Evolutionary conservation across 495 filamentous ascomycete species (phyloP), one percentile per base, ranked within the genome.

Genomic region (Rusavskia elegans): DNA sequence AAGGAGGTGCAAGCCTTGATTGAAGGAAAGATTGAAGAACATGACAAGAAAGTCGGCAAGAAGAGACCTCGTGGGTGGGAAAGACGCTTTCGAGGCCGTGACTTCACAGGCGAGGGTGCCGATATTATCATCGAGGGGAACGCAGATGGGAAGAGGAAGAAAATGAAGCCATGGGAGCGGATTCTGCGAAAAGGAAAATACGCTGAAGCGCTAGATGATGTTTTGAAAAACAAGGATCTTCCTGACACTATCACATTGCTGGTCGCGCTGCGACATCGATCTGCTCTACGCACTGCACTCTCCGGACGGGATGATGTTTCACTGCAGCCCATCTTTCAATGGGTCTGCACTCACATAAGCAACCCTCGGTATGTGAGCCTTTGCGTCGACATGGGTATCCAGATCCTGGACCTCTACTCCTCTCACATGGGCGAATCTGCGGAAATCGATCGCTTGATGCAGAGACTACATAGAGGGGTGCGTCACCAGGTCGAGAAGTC

Each of bases 71-170:
- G 76, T 25, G 83, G 81, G 1, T 77, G 75, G 67, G 81, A 85
- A 53, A 81, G 82, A 64, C 76, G 77, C 41, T 63, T 80, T 36
- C 79, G 87, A 59, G 83, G 87, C 16, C 79, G 85, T 50, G 86
- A 95, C 54, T 83, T 88, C 59, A 76, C 84, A 32, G 89, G 89
- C 53, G 89, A 96, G 61, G 83, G 80, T 32, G 83, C 81, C 10
- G 89, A 95, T 57, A 84, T 95, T 36, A 76, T 96, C 60, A 87
- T 96, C 57, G 79, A 87, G 51, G 82, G 77, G n/a, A 82, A 83
- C 57, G 73, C 81, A 17, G 64, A 68, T 27, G 70, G 71, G 53
- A 65, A 64, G 61, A 64, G 71, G 29, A 79, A 79, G 60, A 78
- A 79, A 57, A 74, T 85, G 55, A 77, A 80, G 53, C 58, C 63